A percentile compares a stretch with the other conserved stretches of the same genome.
Evolutionary conservation across 164 flowering plant species (phyloP).

Genomic region (Liquidambar formosana): DNA sequence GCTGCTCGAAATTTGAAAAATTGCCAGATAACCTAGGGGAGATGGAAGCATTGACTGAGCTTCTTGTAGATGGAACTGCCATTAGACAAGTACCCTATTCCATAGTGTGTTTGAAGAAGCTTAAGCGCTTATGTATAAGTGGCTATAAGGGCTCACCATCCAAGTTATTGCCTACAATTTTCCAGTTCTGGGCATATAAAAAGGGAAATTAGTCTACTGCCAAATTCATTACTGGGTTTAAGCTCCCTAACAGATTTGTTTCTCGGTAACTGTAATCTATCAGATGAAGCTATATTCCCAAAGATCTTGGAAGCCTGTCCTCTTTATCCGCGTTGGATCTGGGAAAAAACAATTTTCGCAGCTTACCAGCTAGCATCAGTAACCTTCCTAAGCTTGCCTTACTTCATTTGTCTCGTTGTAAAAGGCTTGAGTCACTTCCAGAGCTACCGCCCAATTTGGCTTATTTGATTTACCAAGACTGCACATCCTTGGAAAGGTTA

Average conservation of each 20-base stretch:
- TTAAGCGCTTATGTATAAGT: background rate
- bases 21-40: background rate
- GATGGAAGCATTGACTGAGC: no score
- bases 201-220: background rate
- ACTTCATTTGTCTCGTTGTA: background rate
- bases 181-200: background rate
- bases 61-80: no score
- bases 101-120: no score
- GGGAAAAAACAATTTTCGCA: background rate
- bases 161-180: background rate
- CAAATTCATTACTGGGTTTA: background rate
- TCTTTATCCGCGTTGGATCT: background rate
- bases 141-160: background rate
- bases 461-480: background rate
- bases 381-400: background rate
- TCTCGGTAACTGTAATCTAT: background rate
- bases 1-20: background rate
- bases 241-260: background rate
- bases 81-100: no score
- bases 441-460: background rate
- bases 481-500: no score
- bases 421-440: background rate
- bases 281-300: background rate
- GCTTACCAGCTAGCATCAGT: background rate
- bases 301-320: background rate